A percentile compares a stretch with the other conserved stretches of the same genome.
These are phyloP conservation scores for Cryoendolithus antarcticus DNA, from an alignment of 2,329 filamentous ascomycete genomes.

Conservation along the genomic window DNA sequence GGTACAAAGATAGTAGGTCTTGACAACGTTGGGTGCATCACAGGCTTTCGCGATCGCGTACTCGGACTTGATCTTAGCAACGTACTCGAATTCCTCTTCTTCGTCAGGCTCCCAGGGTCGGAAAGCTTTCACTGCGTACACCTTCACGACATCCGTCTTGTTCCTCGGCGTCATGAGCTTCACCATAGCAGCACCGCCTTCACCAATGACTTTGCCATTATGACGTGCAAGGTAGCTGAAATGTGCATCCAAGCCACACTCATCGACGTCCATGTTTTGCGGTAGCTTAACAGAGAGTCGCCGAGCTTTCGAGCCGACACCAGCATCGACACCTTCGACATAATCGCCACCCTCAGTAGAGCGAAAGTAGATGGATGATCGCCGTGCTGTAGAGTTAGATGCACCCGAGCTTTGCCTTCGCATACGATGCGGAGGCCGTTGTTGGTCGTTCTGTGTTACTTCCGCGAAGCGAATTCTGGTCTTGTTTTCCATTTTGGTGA, in stretches of 20 bases:
- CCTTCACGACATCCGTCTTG: constrained; percentile 36
- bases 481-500: constrained; percentile 1
- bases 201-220: constrained; percentile 63
- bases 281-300: constrained; percentile 20
- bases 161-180: constrained; percentile 66
- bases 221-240: constrained; percentile 56
- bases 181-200: constrained; percentile 72
- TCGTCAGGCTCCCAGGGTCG: constrained; percentile 59
- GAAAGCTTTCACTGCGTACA: constrained; percentile 83
- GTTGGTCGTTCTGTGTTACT: neutral
- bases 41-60: constrained; percentile 77
- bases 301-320: constrained; percentile 24
- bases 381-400: constrained; percentile 14
- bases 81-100: constrained; percentile 55
- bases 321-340: constrained; percentile 18
- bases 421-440: constrained; percentile 3
- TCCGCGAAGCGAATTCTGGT: constrained; percentile 4
- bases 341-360: constrained; percentile 16
- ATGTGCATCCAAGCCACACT: constrained; percentile 31
- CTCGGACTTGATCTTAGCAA: constrained; percentile 83
- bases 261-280: constrained; percentile 19
- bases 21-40: constrained; percentile 77
- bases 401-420: constrained; percentile 14
- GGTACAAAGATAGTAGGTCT: constrained; percentile 62
- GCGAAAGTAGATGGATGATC: constrained; percentile 21